phyloP scores from a whole-genome alignment of 495 filamentous ascomycete species.

The Friedmanniomyces endolithicus region DNA sequence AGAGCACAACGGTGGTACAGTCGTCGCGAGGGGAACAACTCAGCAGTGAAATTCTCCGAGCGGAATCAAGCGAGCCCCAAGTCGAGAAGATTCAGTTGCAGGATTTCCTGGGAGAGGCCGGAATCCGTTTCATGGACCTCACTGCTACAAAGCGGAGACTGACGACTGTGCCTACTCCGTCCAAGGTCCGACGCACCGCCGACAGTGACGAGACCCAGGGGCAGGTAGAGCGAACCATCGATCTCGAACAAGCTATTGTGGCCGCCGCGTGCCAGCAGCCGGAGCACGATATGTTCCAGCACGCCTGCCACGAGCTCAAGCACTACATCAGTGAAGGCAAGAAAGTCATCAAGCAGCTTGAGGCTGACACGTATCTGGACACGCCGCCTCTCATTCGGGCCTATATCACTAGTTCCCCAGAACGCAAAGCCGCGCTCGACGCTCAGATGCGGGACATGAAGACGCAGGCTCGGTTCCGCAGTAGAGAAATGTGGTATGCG shows the following conservation, averaged over 20 bases:
- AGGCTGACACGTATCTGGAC: slow-evolving; percentile 70
- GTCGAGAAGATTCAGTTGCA: slow-evolving; percentile 68
- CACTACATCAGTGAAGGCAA: slow-evolving; percentile 87
- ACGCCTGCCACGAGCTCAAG: slow-evolving; percentile 88
- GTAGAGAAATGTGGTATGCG: slow-evolving; percentile 93
- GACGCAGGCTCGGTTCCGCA: slow-evolving; percentile 73
- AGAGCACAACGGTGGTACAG: not conserved
- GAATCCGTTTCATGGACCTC: slow-evolving; percentile 93
- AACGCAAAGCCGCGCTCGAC: slow-evolving; percentile 76
- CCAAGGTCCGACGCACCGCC: slow-evolving; percentile 28
- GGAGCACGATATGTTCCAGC: slow-evolving; percentile 86
- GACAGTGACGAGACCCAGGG: slow-evolving; percentile 34
- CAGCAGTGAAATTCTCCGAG: slow-evolving; percentile 1
- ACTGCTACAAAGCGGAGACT: slow-evolving; percentile 82
- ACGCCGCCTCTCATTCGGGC: slow-evolving; percentile 86
- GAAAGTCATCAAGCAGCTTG: slow-evolving; percentile 75
- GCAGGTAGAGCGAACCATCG: slow-evolving; percentile 23
- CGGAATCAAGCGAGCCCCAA: slow-evolving; percentile 5
- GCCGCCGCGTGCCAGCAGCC: slow-evolving; percentile 85
- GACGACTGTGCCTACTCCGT: slow-evolving; percentile 48
- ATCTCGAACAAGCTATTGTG: slow-evolving; percentile 65
- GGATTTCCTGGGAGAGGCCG: slow-evolving; percentile 88
- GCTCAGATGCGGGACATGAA: slow-evolving; percentile 95
- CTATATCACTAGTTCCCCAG: slow-evolving; percentile 76
- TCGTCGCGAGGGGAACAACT: slow-evolving; percentile 14